Evolutionary conservation across 352 stramenopile genomes (phyloP).

Genomic region (Blastocystis sp.): DNA sequence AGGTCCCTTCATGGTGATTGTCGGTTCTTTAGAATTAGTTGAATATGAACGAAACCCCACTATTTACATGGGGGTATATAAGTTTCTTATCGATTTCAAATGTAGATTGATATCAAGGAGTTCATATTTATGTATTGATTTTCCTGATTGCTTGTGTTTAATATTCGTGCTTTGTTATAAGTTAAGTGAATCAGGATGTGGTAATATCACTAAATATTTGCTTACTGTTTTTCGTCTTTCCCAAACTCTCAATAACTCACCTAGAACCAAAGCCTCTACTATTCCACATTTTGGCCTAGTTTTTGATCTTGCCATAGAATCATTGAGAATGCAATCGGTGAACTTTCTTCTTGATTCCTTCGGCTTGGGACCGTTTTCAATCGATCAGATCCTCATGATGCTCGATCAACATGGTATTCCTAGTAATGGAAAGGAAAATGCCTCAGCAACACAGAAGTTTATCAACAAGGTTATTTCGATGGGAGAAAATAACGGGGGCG

Average conservation of each 20-base stretch:
- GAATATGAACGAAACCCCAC: no score
- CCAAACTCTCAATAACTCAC: no score
- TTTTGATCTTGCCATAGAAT: not conserved
- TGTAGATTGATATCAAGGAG: no score
- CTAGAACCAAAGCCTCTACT: not conserved
- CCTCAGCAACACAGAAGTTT: not conserved
- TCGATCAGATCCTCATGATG: not conserved
- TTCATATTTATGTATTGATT: no score
- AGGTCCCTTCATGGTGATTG: not conserved
- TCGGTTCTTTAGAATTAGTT: not conserved
- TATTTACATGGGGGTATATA: no score
- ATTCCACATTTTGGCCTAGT: not conserved
- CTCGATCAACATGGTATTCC: not conserved
- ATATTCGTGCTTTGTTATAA: no score
- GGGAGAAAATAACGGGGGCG: conserved; percentile 7
- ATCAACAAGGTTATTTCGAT: conserved; percentile 42
- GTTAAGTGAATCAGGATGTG: no score
- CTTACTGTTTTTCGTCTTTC: no score
- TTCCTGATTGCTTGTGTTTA: no score
- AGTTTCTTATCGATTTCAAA: no score
- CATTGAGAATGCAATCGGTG: not conserved
- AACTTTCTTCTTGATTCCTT: conserved; percentile 7
- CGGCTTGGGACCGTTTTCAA: conserved; percentile 13
- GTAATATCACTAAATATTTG: no score
- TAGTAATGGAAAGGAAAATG: not conserved